Conservation (phyloP, 768 basidiomycete species). For the Suillus placidus region DNA sequence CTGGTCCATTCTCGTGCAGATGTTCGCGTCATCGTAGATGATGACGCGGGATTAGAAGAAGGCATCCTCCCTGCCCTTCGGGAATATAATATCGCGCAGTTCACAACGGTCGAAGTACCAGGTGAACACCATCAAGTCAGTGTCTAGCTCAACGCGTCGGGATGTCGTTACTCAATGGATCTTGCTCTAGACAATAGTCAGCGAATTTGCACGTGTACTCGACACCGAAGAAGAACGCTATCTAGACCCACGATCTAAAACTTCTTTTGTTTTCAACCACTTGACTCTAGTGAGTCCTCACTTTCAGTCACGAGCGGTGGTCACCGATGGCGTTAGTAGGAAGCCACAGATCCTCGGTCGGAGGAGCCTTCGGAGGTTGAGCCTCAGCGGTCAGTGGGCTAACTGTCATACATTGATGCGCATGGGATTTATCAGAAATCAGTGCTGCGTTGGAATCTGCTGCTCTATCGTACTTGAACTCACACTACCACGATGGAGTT, state of each 20-base stretch:
- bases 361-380: constrained; percentile 69
- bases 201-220: constrained; percentile 62
- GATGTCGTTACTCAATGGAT: constrained; percentile 9
- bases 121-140: constrained; percentile 74
- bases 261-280: constrained; percentile 84
- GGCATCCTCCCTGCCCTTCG: constrained; percentile 77
- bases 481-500: constrained; percentile 86
- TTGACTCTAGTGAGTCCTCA: constrained; percentile 64
- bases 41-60: constrained; percentile 81
- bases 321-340: constrained; percentile 44
- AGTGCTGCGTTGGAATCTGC: constrained; percentile 76
- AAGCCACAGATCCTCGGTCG: constrained; percentile 72
- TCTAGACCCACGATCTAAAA: constrained; percentile 80
- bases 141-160: constrained; percentile 7
- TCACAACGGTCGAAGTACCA: constrained; percentile 85
- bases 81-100: constrained; percentile 88
- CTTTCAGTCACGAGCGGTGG: constrained; percentile 15
- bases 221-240: constrained; percentile 64
- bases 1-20: constrained; percentile 50
- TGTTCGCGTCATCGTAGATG: constrained; percentile 84
- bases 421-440: neutral
- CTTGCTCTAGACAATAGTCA: constrained; percentile 74
- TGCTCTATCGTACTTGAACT: constrained; percentile 64
- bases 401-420: neutral
- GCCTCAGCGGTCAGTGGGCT: constrained; percentile 64